Evolutionary conservation across 202 grass and related monocot genomes (phyloP), one percentile per base, ranked within the genome.

Genomic region (Setaria italica): DNA sequence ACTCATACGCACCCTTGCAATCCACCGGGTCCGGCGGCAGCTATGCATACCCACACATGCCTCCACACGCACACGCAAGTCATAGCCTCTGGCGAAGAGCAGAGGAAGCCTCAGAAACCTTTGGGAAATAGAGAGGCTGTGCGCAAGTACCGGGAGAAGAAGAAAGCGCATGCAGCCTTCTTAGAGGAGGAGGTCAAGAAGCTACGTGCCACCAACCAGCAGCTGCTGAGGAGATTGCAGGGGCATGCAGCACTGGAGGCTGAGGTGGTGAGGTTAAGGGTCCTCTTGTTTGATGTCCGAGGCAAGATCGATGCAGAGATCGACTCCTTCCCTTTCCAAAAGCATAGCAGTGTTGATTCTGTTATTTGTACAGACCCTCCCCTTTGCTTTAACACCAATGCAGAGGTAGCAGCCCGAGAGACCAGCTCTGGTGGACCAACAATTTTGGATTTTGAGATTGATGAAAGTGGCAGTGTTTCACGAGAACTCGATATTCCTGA

Each of bases 81-180:
- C 25, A 57, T 94, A 4, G 77, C 88, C 73, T 66, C 88, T 9
- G 74, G 14, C 48, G 88, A 93, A 2, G 89, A 93, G 19, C 70
- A 17, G 50, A 94, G 89, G 53, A 92, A 81, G 39, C 55, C 47
- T 16, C 69, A 80, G 60, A 90, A 77, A 67, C 86, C 93, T 20
- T 47, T 92, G 54, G 93, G 91, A 41, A 99, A 99, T 56, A 74
- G 90, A 66, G 96, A 91, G 70, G 96, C 93, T 20, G 93, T 99
- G 30, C 91, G 91, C 71, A 99, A 96, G 86, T 99, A 99, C 87
- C 68, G 96, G 63, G 90, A 94, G 82, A 96, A 94, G 93, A 99
- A 99, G 90, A 99, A 99, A 67, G 96, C 96, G 2, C 93, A 90
- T 54, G 74, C 91, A 4, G 75, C 88, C 21, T 99, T 89, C 77